Evolutionary conservation across 1,284 basidiomycete species (phyloP), one percentile per base, ranked within the genome.

Genomic region (Ceratobasidium sp.): DNA sequence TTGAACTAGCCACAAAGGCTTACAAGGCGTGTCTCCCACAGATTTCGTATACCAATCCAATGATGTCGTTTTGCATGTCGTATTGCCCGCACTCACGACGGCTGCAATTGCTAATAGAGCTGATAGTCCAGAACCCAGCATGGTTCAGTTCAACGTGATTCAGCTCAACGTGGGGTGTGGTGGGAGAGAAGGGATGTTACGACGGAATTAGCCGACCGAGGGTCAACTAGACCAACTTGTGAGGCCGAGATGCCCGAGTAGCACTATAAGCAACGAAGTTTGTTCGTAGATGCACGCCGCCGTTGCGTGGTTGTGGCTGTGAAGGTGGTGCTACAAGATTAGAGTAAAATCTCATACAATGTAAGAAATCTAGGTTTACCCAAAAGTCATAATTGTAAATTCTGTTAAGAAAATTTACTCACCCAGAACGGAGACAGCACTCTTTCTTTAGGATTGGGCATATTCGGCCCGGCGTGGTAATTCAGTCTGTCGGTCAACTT

Each of bases 21-120:
- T 48, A 54, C 67, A 69, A 7, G 67, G 67, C 9, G 67, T 69
- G 33, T 69, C 67, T 20, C 67, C 69, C 6, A 71, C 56, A 33
- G 69, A 71, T 12, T 59, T 33, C 26, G 68, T 71, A 28, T 46
- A 73, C 70, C 70, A 73, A 62, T 73, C 70, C 42, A 73, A 62
- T 40, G 70, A 61, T 4, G 40, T 73, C 5, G 40, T 73, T 15
- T 73, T 73, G 57, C 70, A 73, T 13, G 70, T 73, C n/a, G 70
- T 73, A 38, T 73, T 73, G 3, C 70, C 70, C 1, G 70, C 54
- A 7, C 7, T 42, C 4, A 20, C 44, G 12, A 42, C 12, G 3
- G 44, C 46, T 15, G 62, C 33, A 12, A 33, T 20, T 9, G 50
- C 3, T n/a, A 33, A 46, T 20, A 70, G 28, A 17, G 52, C 15